These are phyloP conservation scores for Rhizopogon parksii DNA, from an alignment of 1,284 basidiomycete genomes.

Conservation along the genomic window DNA sequence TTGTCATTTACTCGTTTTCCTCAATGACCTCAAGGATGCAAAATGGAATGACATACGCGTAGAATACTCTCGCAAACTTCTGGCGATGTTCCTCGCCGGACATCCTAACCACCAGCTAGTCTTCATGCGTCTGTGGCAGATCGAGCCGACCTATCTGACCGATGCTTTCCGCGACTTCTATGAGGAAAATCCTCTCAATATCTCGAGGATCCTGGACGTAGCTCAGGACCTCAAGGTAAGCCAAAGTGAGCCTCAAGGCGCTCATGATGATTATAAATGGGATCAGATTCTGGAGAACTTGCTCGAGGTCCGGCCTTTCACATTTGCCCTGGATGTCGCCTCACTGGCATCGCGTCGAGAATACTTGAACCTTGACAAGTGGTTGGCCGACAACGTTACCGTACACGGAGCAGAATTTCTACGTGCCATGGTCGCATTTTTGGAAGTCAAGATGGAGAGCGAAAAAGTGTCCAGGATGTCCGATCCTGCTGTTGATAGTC, in stretches of 20 bases:
- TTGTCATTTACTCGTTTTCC: background rate
- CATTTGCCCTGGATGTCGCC: constrained; percentile 88
- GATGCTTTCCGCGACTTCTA: constrained; percentile 90
- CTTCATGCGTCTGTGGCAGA: constrained; percentile 94
- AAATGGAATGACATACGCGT: constrained; percentile 84
- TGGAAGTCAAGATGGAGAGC: constrained; percentile 87
- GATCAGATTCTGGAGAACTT: constrained; percentile 81
- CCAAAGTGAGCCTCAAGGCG: constrained; percentile 7
- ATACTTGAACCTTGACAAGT: constrained; percentile 93
- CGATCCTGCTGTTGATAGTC: constrained; percentile 70
- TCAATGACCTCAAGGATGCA: constrained; percentile 44
- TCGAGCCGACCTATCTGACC: constrained; percentile 79
- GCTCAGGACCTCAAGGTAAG: constrained; percentile 89
- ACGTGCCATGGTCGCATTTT: constrained; percentile 78
- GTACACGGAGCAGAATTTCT: constrained; percentile 82
- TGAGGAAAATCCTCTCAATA: constrained; percentile 86
- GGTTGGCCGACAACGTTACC: constrained; percentile 85
- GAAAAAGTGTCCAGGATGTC: constrained; percentile 77
- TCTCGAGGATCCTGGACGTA: constrained; percentile 91
- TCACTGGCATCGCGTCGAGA: constrained; percentile 89
- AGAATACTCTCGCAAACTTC: constrained; percentile 81
- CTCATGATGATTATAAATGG: constrained; percentile 5
- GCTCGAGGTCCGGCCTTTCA: constrained; percentile 81
- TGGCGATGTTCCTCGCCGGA: constrained; percentile 87
- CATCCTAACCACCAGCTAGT: constrained; percentile 94